Evolutionary conservation across 78 protist genomes (phyloP).

Genomic region (Neovahlkampfia damariscottae): DNA sequence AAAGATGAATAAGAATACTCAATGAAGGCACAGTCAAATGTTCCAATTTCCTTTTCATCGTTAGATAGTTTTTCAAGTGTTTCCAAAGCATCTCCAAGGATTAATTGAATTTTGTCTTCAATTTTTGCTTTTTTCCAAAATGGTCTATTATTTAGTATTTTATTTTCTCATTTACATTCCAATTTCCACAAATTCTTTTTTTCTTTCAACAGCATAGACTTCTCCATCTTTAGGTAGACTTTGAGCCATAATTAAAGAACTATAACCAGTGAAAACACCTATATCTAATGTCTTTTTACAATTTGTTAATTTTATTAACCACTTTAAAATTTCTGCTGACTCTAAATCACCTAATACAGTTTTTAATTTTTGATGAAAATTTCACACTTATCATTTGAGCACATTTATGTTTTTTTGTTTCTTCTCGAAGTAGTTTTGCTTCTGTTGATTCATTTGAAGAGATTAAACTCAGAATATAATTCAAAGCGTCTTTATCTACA

Average conservation of each 20-base stretch:
- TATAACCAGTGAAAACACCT: conserved; percentile 53
- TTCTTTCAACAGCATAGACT: conserved; percentile 35
- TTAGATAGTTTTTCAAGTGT: conserved; percentile 32
- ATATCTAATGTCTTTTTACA: conserved; percentile 25
- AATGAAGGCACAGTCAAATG: conserved; percentile 54
- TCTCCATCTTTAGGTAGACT: conserved; percentile 53
- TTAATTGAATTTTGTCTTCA: conserved; percentile 35
- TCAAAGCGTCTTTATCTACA: too few species aligned
- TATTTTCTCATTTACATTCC: conserved; percentile 6
- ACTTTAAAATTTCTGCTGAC: not conserved
- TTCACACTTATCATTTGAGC: not conserved
- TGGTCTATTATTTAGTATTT: not conserved
- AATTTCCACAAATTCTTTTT: conserved; percentile 32
- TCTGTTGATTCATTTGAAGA: too few species aligned
- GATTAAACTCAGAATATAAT: too few species aligned
- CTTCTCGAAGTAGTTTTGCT: not conserved
- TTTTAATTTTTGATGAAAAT: too few species aligned
- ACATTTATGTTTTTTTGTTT: not conserved
- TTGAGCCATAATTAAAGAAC: conserved; percentile 31
- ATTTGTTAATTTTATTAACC: not conserved
- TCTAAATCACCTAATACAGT: not conserved
- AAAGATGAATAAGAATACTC: too few species aligned
- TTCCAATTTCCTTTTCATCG: conserved; percentile 30
- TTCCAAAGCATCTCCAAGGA: conserved; percentile 40
- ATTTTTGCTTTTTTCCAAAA: conserved; percentile 50